phyloP scores from a whole-genome alignment of 768 basidiomycete genomes.

The Lactarius psammicola region DNA sequence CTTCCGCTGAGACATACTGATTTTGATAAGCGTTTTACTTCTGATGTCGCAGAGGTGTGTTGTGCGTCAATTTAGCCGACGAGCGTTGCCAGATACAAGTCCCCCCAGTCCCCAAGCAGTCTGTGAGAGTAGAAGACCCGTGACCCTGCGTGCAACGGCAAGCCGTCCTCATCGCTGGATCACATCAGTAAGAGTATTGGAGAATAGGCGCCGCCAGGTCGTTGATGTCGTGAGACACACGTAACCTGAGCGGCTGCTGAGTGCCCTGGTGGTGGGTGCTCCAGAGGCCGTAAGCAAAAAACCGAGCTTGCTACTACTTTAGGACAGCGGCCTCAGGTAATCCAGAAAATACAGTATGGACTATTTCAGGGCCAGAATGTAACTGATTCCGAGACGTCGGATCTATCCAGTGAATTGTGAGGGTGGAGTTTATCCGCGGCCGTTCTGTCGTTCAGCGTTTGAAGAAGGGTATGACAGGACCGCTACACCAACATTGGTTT shows the following conservation, averaged over 20 bases:
- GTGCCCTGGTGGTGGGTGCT: not conserved
- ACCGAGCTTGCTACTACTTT: not conserved
- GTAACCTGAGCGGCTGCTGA: not conserved
- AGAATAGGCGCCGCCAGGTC: not conserved
- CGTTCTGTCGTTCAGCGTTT: not conserved
- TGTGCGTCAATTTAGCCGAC: not conserved
- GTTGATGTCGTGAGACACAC: not conserved
- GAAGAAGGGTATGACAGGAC: too few relatives aligned
- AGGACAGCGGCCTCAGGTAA: not conserved
- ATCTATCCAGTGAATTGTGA: slow-evolving; percentile 3
- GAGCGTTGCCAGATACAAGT: not conserved
- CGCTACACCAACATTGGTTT: not conserved
- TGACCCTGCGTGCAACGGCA: not conserved
- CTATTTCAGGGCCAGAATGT: slow-evolving; percentile 6
- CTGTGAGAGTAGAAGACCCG: not conserved
- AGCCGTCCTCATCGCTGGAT: not conserved
- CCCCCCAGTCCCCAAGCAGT: not conserved
- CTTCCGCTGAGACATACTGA: not conserved
- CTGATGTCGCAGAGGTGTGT: not conserved
- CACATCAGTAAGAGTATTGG: not conserved
- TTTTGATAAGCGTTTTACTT: not conserved
- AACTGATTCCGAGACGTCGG: slow-evolving; percentile 9
- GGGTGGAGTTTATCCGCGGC: slow-evolving; percentile 2
- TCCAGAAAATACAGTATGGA: not conserved
- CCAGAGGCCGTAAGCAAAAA: not conserved